A percentile compares a stretch with the other conserved stretches of the same genome.
phyloP scores from a whole-genome alignment of 176 grass and related monocot genomes.

The Echinochloa phyllopogon region DNA sequence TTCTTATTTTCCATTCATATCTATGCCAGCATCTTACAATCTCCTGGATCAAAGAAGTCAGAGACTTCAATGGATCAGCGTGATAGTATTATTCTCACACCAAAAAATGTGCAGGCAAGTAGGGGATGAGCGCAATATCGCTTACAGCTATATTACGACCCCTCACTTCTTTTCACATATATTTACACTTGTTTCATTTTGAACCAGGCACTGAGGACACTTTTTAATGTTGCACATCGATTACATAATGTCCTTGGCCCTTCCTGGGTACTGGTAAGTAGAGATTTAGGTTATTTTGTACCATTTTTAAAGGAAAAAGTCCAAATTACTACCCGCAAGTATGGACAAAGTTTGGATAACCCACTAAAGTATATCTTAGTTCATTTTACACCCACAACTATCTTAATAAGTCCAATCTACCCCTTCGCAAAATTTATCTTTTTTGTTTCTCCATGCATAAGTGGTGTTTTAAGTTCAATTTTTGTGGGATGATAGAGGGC shows the following conservation, averaged over 20 bases:
- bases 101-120: conserved; percentile 98
- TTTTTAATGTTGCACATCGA: conserved; percentile 98
- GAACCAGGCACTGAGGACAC: conserved; percentile 86
- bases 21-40: conserved; percentile 60
- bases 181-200: conserved; percentile 42
- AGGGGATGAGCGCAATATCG: conserved; percentile 36
- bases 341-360: no score
- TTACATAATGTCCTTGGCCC: conserved; percentile 96
- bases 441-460: no score
- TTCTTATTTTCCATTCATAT: conserved; percentile 51
- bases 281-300: conserved; percentile 38
- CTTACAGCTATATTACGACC: conserved; percentile 20
- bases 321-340: no score
- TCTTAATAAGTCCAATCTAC: no score
- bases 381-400: no score
- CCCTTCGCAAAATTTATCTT: no score
- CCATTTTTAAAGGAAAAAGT: neutral
- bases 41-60: conserved; percentile 87
- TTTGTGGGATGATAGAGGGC: no score
- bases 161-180: conserved; percentile 32
- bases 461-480: no score
- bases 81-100: conserved; percentile 87
- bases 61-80: conserved; percentile 75
- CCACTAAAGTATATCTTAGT: no score
- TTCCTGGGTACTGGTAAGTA: conserved; percentile 94